These are phyloP conservation scores for Pseudopithomyces chartarum DNA, from an alignment of 2,329 filamentous ascomycete species.

Conservation along the genomic window DNA sequence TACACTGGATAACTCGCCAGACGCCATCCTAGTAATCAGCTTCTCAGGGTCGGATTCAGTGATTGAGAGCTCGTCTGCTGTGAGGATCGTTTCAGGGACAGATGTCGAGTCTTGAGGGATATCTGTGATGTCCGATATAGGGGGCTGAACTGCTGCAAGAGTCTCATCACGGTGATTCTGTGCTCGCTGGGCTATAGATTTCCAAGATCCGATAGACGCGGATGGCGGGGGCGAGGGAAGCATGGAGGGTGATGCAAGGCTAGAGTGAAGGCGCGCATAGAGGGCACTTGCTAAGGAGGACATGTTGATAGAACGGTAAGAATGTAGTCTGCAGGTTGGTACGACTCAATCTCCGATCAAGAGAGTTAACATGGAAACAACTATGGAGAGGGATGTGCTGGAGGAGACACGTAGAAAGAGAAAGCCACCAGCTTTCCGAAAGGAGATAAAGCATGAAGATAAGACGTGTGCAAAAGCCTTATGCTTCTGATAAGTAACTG, in stretches of 20 bases:
- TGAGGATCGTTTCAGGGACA: conserved; percentile 54
- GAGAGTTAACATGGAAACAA: not conserved
- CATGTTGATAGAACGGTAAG: too few species aligned
- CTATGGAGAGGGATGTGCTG: too few species aligned
- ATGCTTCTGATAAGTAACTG: not conserved
- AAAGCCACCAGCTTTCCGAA: too few species aligned
- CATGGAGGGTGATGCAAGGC: not conserved
- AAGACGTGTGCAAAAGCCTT: not conserved
- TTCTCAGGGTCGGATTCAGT: conserved; percentile 55
- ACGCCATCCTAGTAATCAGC: conserved; percentile 51
- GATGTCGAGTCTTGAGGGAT: conserved; percentile 53
- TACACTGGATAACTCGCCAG: conserved; percentile 49
- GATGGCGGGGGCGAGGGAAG: not conserved
- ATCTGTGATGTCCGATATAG: conserved; percentile 44
- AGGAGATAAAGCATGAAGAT: not conserved
- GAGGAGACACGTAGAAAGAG: too few species aligned
- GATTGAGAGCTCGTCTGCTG: conserved; percentile 54
- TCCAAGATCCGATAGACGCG: conserved; percentile 41
- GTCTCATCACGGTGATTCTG: conserved; percentile 54
- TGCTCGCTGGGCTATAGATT: conserved; percentile 53
- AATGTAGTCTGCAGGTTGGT: too few species aligned
- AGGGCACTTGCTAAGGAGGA: not conserved
- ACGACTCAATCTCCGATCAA: not conserved
- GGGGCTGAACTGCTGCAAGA: conserved; percentile 48
- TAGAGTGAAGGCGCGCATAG: conserved; percentile 1